Percentiles rank a stretch among this genome's conserved stretches.
Conservation (phyloP, 805 yeast genomes). For the Candida caryicola region DNA sequence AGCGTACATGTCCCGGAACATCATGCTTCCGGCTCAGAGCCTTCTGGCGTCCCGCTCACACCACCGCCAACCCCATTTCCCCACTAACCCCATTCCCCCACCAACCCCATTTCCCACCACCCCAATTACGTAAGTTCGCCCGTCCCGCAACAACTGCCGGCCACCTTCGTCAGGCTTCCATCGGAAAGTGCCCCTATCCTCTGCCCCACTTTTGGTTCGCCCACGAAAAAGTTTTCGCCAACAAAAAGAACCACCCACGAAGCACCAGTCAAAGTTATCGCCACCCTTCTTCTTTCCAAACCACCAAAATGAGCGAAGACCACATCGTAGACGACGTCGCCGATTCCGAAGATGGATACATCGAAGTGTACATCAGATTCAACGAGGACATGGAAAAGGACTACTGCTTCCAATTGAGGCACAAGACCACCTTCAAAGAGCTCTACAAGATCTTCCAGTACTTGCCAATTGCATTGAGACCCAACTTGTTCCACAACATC, state of each 20-base stretch:
- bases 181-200: neutral
- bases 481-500: constrained; percentile 67
- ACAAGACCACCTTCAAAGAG: constrained; percentile 55
- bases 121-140: no score
- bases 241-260: neutral
- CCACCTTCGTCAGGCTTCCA: neutral
- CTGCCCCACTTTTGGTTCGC: neutral
- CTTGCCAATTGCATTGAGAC: constrained; percentile 75
- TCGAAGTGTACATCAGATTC: constrained; percentile 71
- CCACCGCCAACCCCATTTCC: no score
- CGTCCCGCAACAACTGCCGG: no score
- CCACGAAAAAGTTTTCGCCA: neutral
- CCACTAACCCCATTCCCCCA: no score
- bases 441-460: constrained; percentile 59
- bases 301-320: constrained; percentile 17
- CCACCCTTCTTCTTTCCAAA: neutral
- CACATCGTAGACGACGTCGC: constrained; percentile 21
- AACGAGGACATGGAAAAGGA: constrained; percentile 84
- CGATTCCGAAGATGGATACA: constrained; percentile 27
- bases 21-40: no score
- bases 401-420: constrained; percentile 77
- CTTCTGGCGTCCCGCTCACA: no score
- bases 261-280: no score
- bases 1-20: no score
- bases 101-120: no score